A percentile compares a stretch with the other conserved stretches of the same genome.
phyloP scores from a whole-genome alignment of 1,139 yeast genomes.

The Magnusiomyces clavatus region DNA sequence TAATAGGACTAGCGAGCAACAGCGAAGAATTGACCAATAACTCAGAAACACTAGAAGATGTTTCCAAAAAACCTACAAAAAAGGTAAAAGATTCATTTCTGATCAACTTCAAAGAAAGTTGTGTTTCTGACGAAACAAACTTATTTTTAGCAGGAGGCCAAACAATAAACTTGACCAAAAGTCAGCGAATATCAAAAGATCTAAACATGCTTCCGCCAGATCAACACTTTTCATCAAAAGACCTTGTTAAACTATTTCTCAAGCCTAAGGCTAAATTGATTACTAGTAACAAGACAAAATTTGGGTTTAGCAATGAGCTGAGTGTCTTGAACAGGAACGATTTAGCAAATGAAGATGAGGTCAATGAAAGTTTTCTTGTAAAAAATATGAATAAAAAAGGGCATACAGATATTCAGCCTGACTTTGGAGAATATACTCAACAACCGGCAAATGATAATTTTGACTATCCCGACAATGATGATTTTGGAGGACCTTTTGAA shows the following conservation, averaged over 20 bases:
- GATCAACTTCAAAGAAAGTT: slow-evolving; percentile 47
- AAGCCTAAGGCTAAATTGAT: slow-evolving; percentile 44
- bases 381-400: slow-evolving; percentile 25
- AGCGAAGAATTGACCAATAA: slow-evolving; percentile 9
- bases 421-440: slow-evolving; percentile 43
- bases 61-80: slow-evolving; percentile 4
- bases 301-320: no score
- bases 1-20: slow-evolving; percentile 18
- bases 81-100: slow-evolving; percentile 35
- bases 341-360: slow-evolving; percentile 17
- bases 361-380: slow-evolving; percentile 71
- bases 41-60: slow-evolving; percentile 21
- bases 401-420: slow-evolving; percentile 19
- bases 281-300: slow-evolving; percentile 10
- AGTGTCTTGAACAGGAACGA: no score
- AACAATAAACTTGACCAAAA: slow-evolving; percentile 38
- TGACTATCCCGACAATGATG: slow-evolving; percentile 22
- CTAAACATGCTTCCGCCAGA: slow-evolving; percentile 64
- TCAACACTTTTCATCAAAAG: slow-evolving; percentile 60
- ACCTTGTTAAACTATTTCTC: slow-evolving; percentile 58
- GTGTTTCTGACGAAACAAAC: slow-evolving; percentile 39
- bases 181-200: slow-evolving; percentile 36
- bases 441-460: slow-evolving; percentile 24
- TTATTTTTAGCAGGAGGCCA: slow-evolving; percentile 46
- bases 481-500: slow-evolving; percentile 10